Percentiles rank a stretch among this genome's conserved stretches.
Conservation (phyloP, 495 filamentous ascomycete genomes). For the Neurospora sp. region DNA sequence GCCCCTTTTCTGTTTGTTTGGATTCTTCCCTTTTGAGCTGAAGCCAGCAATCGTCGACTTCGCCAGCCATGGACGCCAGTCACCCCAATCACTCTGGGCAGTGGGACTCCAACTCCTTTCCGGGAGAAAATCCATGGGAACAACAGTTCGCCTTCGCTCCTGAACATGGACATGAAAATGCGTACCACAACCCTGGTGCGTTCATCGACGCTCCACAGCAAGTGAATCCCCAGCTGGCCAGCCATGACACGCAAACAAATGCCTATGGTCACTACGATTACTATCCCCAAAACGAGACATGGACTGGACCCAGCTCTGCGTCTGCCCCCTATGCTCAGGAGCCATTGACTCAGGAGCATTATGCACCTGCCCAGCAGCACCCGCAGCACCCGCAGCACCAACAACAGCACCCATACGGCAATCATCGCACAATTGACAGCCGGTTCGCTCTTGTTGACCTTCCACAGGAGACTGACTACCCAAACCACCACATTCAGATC, state of each 20-base stretch:
- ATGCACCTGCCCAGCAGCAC: background rate
- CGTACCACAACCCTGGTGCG: constrained; percentile 12
- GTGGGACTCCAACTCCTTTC: constrained; percentile 18
- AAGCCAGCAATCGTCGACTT: background rate
- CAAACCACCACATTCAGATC: constrained; percentile 8
- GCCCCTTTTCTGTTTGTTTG: background rate
- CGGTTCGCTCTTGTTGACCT: constrained; percentile 14
- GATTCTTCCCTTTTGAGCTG: background rate
- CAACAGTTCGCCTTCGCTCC: constrained; percentile 18
- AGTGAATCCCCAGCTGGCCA: constrained; percentile 15
- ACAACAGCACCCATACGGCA: constrained; percentile 6
- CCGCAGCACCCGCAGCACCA: constrained; percentile 7
- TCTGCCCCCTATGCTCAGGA: constrained; percentile 13
- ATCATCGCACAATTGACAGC: constrained; percentile 9
- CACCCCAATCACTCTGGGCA: constrained; percentile 12
- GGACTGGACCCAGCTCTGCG: constrained; percentile 9
- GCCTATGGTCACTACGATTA: constrained; percentile 13
- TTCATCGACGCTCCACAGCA: constrained; percentile 9
- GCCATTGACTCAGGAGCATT: background rate
- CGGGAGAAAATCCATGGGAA: constrained; percentile 10
- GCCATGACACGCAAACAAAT: constrained; percentile 5
- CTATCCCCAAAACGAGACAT: constrained; percentile 11
- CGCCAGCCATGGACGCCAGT: constrained; percentile 15
- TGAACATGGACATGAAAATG: constrained; percentile 6
- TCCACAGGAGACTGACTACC: constrained; percentile 7